phyloP scores from a whole-genome alignment of 1,284 basidiomycete genomes.

The Grifola frondosa region DNA sequence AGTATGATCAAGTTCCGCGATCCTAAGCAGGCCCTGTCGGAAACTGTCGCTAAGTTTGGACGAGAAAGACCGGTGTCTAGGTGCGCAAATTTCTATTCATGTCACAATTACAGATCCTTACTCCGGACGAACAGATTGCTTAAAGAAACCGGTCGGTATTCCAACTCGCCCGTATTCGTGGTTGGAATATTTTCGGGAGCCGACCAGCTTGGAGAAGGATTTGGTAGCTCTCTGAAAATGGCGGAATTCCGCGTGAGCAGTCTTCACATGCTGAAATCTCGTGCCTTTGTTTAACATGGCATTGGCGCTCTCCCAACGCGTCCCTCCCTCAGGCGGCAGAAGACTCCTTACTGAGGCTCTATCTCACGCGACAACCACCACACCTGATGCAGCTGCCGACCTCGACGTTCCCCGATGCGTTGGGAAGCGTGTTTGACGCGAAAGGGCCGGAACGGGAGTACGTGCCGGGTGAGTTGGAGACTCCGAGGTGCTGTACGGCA shows the following conservation, averaged over 20 bases:
- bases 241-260: conserved; percentile 85
- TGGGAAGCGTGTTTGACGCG: conserved; percentile 47
- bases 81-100: conserved; percentile 38
- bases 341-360: conserved; percentile 79
- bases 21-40: conserved; percentile 77
- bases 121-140: conserved; percentile 57
- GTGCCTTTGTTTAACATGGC: conserved; percentile 6
- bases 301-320: too few species aligned
- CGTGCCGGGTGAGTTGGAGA: conserved; percentile 52
- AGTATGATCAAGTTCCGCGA: conserved; percentile 88
- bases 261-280: conserved; percentile 1
- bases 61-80: conserved; percentile 75
- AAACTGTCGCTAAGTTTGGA: conserved; percentile 77
- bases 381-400: conserved; percentile 67
- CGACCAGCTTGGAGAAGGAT: conserved; percentile 92
- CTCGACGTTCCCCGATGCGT: conserved; percentile 57
- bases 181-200: conserved; percentile 91
- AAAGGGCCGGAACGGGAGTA: conserved; percentile 42
- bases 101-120: neutral
- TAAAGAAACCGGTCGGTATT: conserved; percentile 89
- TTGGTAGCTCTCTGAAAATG: conserved; percentile 92
- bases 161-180: conserved; percentile 89
- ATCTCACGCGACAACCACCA: conserved; percentile 73
- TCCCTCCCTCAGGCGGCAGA: conserved; percentile 92
- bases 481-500: conserved; percentile 67